Percentiles rank a stretch among this genome's conserved stretches.
Conservation (phyloP, 305 asterid genomes). For the Rubia tinctorum region DNA sequence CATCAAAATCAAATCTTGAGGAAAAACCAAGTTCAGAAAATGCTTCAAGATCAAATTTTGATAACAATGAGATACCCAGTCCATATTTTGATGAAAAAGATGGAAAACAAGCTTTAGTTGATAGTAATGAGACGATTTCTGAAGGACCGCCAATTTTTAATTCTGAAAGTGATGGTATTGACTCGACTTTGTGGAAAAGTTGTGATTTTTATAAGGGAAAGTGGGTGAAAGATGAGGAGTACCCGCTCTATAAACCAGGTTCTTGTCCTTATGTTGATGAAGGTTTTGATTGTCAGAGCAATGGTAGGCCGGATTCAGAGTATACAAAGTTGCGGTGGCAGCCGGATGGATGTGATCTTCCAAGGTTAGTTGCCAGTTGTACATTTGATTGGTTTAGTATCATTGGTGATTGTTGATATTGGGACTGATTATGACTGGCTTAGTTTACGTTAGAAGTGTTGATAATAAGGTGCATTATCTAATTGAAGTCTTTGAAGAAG, state of each 20-base stretch:
- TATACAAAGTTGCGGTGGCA: slow-evolving; percentile 91
- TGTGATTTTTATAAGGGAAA: slow-evolving; percentile 70
- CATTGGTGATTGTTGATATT: not conserved
- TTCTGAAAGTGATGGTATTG: not conserved
- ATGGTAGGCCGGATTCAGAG: slow-evolving; percentile 78
- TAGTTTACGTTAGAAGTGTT: not conserved
- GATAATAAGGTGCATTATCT: slow-evolving; percentile 1
- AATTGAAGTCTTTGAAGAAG: slow-evolving; percentile 1
- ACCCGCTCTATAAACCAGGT: slow-evolving; percentile 66
- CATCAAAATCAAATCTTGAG: slow-evolving; percentile 26
- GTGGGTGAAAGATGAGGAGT: slow-evolving; percentile 81
- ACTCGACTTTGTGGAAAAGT: slow-evolving; percentile 19
- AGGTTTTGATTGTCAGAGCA: slow-evolving; percentile 74
- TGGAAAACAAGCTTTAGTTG: not conserved
- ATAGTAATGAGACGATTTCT: slow-evolving; percentile 6
- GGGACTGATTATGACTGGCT: not conserved
- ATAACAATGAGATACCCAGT: slow-evolving; percentile 18
- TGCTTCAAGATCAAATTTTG: slow-evolving; percentile 30
- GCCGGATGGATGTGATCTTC: slow-evolving; percentile 81
- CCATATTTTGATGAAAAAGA: slow-evolving; percentile 17
- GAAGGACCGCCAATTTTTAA: not conserved
- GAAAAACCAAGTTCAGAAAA: slow-evolving; percentile 6
- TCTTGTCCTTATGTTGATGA: slow-evolving; percentile 92
- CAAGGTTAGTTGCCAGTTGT: slow-evolving; percentile 46
- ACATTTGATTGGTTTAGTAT: not conserved